Evolutionary conservation across 192 early-diverging fungal species (phyloP).

Genomic region (Lobosporangium transversale): DNA sequence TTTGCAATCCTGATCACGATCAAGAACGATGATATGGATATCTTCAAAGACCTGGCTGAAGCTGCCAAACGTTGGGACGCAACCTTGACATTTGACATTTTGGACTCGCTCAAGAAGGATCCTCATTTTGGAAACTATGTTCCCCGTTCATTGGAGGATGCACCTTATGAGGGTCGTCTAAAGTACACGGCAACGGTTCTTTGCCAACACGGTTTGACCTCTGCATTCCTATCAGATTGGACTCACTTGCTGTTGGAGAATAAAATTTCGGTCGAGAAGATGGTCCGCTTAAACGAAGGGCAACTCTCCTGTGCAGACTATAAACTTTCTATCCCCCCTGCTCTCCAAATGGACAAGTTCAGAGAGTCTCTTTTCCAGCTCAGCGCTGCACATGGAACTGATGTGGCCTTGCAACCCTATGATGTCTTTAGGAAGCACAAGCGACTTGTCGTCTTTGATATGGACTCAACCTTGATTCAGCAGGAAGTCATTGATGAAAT

Average conservation of each 20-base stretch:
- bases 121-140: conserved; percentile 52
- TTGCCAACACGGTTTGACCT: conserved; percentile 81
- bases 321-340: conserved; percentile 79
- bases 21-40: conserved; percentile 74
- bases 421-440: conserved; percentile 90
- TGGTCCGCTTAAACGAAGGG: conserved; percentile 81
- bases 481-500: conserved; percentile 99
- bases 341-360: conserved; percentile 72
- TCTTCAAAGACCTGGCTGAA: conserved; percentile 81
- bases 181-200: conserved; percentile 91
- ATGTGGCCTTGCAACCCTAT: conserved; percentile 89
- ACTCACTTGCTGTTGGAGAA: conserved; percentile 76
- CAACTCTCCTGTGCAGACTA: conserved; percentile 83
- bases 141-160: conserved; percentile 75
- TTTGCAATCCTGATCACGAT: conserved; percentile 88
- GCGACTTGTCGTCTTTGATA: conserved; percentile 97
- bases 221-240: conserved; percentile 85
- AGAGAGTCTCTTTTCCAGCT: conserved; percentile 78
- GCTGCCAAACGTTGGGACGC: conserved; percentile 89
- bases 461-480: conserved; percentile 98
- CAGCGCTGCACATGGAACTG: conserved; percentile 73
- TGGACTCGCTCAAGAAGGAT: conserved; percentile 58
- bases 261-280: conserved; percentile 88
- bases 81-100: conserved; percentile 84
- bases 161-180: conserved; percentile 83